Evolutionary conservation across 2,329 filamentous ascomycete genomes (phyloP).

Genomic region (Colletotrichum caudatum): DNA sequence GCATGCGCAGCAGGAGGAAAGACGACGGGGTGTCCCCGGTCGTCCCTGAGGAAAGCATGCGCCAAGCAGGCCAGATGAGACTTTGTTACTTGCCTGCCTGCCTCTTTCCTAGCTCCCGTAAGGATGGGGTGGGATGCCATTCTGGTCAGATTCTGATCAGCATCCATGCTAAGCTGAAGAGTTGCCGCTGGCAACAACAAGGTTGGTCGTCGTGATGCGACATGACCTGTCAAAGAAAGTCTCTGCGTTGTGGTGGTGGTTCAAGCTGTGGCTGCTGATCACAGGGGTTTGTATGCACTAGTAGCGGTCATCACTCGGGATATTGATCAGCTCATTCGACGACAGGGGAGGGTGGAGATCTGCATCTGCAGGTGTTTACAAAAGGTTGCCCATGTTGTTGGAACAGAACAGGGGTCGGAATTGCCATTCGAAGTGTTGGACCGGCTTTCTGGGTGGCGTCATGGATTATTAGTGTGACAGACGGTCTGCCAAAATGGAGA

Average conservation of each 20-base stretch:
- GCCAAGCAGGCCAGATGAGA: background rate
- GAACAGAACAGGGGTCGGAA: background rate
- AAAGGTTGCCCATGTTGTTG: slow-evolving; percentile 2
- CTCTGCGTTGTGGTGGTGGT: background rate
- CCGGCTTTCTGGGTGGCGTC: background rate
- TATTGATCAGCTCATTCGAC: too few species aligned
- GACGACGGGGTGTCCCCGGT: background rate
- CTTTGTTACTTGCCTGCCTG: too few species aligned
- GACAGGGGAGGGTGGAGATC: background rate
- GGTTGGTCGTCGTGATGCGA: background rate
- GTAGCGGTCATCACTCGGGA: too few species aligned
- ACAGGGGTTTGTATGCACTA: background rate
- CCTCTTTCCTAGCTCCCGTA: background rate
- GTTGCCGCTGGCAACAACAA: background rate
- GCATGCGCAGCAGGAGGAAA: background rate
- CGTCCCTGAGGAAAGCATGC: background rate
- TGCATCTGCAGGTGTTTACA: slow-evolving; percentile 2
- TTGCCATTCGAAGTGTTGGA: background rate
- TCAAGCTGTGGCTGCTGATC: background rate
- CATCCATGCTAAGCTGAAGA: background rate
- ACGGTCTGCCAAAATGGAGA: too few species aligned
- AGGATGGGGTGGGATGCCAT: background rate
- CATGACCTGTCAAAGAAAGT: background rate
- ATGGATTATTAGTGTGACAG: background rate
- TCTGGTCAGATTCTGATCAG: background rate